Percentiles rank a stretch among this genome's conserved stretches.
Conservation (phyloP, 2,329 filamentous ascomycete species). For the Fusarium buharicum region DNA sequence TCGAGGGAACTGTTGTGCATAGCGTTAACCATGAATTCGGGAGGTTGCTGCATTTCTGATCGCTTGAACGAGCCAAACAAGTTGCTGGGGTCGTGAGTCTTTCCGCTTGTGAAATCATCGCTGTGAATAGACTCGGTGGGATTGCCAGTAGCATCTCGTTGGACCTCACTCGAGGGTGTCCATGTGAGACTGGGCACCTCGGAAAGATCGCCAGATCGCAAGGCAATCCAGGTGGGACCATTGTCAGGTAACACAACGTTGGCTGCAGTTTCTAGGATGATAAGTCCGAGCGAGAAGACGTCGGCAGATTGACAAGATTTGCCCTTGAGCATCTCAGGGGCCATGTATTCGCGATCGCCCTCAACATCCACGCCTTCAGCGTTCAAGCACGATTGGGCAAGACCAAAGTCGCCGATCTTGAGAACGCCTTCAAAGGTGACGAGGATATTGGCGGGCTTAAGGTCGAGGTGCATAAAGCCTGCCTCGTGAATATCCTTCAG, state of each 20-base stretch:
- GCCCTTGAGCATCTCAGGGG: slow-evolving; percentile 88
- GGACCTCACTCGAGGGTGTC: slow-evolving; percentile 75
- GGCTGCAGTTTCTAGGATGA: slow-evolving; percentile 92
- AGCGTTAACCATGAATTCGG: slow-evolving; percentile 87
- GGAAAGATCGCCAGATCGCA: slow-evolving; percentile 88
- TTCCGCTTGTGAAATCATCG: slow-evolving; percentile 48
- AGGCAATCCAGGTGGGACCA: slow-evolving; percentile 87
- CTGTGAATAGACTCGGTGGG: slow-evolving; percentile 53
- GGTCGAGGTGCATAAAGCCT: slow-evolving; percentile 84
- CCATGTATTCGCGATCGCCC: slow-evolving; percentile 96
- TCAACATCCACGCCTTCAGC: slow-evolving; percentile 84
- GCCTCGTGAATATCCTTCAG: slow-evolving; percentile 89
- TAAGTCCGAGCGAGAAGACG: slow-evolving; percentile 92
- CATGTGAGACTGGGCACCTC: slow-evolving; percentile 89
- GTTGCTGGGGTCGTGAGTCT: slow-evolving; percentile 49
- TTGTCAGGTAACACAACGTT: slow-evolving; percentile 96
- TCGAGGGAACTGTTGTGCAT: slow-evolving; percentile 81
- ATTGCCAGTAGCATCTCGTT: slow-evolving; percentile 75
- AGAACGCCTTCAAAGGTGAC: slow-evolving; percentile 83
- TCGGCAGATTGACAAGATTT: slow-evolving; percentile 91
- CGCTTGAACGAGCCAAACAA: slow-evolving; percentile 60
- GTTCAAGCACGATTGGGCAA: slow-evolving; percentile 83
- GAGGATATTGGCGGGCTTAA: slow-evolving; percentile 87
- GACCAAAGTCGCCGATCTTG: slow-evolving; percentile 87
- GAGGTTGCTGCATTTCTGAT: slow-evolving; percentile 70